Evolutionary conservation across 1,139 yeast genomes (phyloP).

Genomic region (Suhomyces wounanorum): DNA sequence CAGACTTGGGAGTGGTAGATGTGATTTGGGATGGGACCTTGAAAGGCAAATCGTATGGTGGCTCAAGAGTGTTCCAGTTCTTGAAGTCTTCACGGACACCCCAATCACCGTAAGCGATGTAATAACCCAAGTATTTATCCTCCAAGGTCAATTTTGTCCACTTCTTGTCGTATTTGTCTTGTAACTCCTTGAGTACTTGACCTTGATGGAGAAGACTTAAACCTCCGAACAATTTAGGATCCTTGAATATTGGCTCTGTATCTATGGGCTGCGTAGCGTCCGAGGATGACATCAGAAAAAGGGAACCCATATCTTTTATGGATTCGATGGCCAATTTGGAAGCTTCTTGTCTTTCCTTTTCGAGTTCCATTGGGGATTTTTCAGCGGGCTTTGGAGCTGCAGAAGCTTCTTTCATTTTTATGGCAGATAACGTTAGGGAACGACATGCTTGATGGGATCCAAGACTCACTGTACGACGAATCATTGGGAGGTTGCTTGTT

Average conservation of each 20-base stretch:
- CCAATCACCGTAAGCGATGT: constrained; percentile 64
- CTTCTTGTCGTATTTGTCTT: constrained; percentile 49
- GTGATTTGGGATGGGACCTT: constrained; percentile 37
- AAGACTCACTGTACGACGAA: background rate
- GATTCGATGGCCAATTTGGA: constrained; percentile 47
- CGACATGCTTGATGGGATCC: background rate
- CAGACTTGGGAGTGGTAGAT: constrained; percentile 25
- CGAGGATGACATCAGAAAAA: constrained; percentile 32
- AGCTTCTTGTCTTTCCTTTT: constrained; percentile 34
- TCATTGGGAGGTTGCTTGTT: background rate
- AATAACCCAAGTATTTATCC: constrained; percentile 55
- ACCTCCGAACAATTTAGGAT: constrained; percentile 46
- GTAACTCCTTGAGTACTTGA: constrained; percentile 56
- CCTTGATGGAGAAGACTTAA: constrained; percentile 60
- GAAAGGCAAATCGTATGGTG: constrained; percentile 61
- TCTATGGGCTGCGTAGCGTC: constrained; percentile 55
- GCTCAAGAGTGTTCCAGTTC: constrained; percentile 40
- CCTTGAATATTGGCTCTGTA: constrained; percentile 49
- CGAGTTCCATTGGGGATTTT: constrained; percentile 14
- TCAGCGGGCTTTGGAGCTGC: background rate
- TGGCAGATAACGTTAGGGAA: background rate
- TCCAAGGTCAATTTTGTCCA: constrained; percentile 51
- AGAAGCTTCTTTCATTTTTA: background rate
- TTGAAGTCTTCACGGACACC: constrained; percentile 61
- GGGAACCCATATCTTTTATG: constrained; percentile 42